phyloP scores from a whole-genome alignment of 2,329 filamentous ascomycete genomes.

The Microsporum audouinii region DNA sequence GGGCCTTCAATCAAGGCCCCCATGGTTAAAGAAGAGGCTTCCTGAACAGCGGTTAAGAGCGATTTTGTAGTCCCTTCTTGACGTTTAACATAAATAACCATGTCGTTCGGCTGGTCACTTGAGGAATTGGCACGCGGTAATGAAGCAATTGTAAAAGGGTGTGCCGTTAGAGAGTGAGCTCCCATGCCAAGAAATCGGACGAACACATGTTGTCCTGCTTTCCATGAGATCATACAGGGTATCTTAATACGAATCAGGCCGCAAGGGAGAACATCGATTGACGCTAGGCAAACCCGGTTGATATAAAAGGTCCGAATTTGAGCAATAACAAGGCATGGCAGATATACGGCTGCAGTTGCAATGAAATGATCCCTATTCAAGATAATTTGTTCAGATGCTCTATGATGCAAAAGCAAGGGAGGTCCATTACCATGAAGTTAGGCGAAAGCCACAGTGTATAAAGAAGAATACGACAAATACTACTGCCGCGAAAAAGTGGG shows the following conservation, averaged over 20 bases:
- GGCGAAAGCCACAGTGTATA: constrained; percentile 46
- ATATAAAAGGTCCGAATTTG: constrained; percentile 40
- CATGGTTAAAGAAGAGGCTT: neutral
- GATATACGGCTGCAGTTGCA: constrained; percentile 43
- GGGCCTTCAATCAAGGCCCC: neutral
- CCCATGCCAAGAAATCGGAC: neutral
- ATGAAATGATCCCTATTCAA: constrained; percentile 48
- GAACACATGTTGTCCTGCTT: constrained; percentile 34
- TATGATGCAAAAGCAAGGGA: neutral
- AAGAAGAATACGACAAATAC: constrained; percentile 51
- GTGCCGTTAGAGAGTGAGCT: neutral
- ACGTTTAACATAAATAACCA: constrained; percentile 45
- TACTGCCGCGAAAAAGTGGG: constrained; percentile 42
- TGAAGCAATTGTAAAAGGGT: constrained; percentile 4
- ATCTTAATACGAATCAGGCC: constrained; percentile 36
- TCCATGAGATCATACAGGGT: constrained; percentile 38
- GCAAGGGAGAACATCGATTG: constrained; percentile 31
- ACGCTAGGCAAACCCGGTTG: constrained; percentile 40
- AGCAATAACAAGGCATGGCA: constrained; percentile 37
- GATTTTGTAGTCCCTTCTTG: constrained; percentile 41
- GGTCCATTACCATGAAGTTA: constrained; percentile 41
- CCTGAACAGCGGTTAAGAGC: constrained; percentile 23
- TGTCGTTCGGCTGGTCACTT: constrained; percentile 20
- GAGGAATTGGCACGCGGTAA: neutral
- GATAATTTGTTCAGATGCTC: neutral